Conservation (phyloP, 2,329 filamentous ascomycete species). For the Fusarium buharicum region DNA sequence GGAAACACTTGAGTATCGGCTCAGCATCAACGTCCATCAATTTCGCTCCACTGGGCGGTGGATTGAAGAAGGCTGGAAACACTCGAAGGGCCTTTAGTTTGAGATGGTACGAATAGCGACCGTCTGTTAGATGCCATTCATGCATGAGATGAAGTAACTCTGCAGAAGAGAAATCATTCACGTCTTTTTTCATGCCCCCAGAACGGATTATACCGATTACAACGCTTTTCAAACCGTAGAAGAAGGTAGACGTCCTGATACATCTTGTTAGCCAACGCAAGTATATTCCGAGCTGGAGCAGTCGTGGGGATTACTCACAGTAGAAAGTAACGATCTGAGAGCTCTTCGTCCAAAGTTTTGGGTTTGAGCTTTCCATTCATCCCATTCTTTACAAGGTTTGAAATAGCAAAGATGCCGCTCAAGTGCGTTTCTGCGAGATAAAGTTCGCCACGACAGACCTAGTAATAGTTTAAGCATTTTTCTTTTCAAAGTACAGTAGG, state of each 20-base stretch:
- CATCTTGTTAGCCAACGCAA: background rate
- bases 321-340: slow-evolving; percentile 12
- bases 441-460: slow-evolving; percentile 16
- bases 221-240: slow-evolving; percentile 9
- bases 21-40: background rate
- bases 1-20: background rate
- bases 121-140: slow-evolving; percentile 1
- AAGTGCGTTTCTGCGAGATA: slow-evolving; percentile 14
- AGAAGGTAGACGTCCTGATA: slow-evolving; percentile 1
- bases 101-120: background rate
- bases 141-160: background rate
- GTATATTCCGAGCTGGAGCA: rapidly evolving
- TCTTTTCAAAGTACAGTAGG: no score
- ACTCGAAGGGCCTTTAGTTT: slow-evolving; percentile 18
- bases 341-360: slow-evolving; percentile 13
- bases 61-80: slow-evolving; percentile 17
- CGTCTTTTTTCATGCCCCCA: rapidly evolving
- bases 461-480: rapidly evolving
- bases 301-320: background rate
- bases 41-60: background rate
- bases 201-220: background rate
- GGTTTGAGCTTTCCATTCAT: rapidly evolving
- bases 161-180: rapidly evolving
- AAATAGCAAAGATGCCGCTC: slow-evolving; percentile 5
- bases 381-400: background rate